These are phyloP conservation scores for Glarea lozoyensis DNA, from an alignment of 495 filamentous ascomycete species.

Conservation along the genomic window DNA sequence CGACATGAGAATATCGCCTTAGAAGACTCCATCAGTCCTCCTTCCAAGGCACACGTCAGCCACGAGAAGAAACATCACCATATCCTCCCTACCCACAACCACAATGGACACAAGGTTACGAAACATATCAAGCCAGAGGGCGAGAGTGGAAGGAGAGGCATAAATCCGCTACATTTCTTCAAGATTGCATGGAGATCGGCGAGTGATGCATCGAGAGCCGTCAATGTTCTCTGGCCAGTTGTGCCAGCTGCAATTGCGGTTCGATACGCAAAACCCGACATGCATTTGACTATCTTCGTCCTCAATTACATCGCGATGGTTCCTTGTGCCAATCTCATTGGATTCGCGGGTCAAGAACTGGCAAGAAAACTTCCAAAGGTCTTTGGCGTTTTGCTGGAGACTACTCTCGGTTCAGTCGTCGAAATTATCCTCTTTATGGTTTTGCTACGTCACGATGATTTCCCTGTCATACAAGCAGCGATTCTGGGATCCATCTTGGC, in stretches of 20 bases:
- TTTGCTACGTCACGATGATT: slow-evolving; percentile 33
- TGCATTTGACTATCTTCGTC: slow-evolving; percentile 56
- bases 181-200: slow-evolving; percentile 42
- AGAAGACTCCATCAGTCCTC: no score
- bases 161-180: slow-evolving; percentile 53
- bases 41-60: no score
- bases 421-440: slow-evolving; percentile 82
- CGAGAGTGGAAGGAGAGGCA: slow-evolving; percentile 53
- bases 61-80: no score
- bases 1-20: no score
- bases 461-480: slow-evolving; percentile 68
- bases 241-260: slow-evolving; percentile 59
- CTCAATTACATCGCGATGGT: slow-evolving; percentile 79
- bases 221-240: slow-evolving; percentile 63
- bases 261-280: slow-evolving; percentile 52
- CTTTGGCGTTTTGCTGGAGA: slow-evolving; percentile 68
- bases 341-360: slow-evolving; percentile 76
- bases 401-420: slow-evolving; percentile 65
- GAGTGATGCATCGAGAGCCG: slow-evolving; percentile 11
- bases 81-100: slow-evolving; percentile 1
- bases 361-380: slow-evolving; percentile 73
- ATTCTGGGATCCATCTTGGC: slow-evolving; percentile 76
- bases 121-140: slow-evolving; percentile 22
- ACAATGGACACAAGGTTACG: slow-evolving; percentile 7
- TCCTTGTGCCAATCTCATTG: slow-evolving; percentile 77